Evolutionary conservation across 2,329 filamentous ascomycete species (phyloP), one percentile per base, ranked within the genome.

Genomic region (Trichoderma sp.): DNA sequence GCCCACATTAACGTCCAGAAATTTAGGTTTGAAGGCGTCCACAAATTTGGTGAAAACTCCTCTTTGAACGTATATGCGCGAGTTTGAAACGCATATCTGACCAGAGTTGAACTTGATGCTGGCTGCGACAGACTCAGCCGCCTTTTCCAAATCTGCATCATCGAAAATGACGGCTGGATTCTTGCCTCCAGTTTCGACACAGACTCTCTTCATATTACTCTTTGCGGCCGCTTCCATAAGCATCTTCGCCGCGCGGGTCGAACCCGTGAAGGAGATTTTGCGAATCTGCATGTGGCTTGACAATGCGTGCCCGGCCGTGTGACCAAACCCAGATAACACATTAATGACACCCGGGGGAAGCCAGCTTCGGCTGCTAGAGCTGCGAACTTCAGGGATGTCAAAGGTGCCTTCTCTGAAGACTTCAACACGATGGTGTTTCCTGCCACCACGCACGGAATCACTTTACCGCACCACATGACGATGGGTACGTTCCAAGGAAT

Each of bases 181-280:
- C 81, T 92, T 92, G 74, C 90, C 90, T 56, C 90, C 91, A 4
- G 88, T 87, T 81, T 91, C 90, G 11, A 91, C 84, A 1, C 88
- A 90, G 56, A 91, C 86, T 79, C 89, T 90, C 83, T 91, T 91
- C 79, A 89, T 83, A 67, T 80, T 80, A 14, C 85, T 93, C 0
- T 87, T 84, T 2, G 90, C 87, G 0, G 93, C 92, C 82, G 89
- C 86, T 79, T 91, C 91, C 90, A 94, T 93, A 75, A 94, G 92
- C 77, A 90, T 86, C 33, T 89, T 88, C 2, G 91, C 93, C 0
- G 92, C 93, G 0, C 85, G 86, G 0, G 92, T 93, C 16, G 89
- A 92, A 56, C 93, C 93, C 0, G 93, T 95, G 79, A 95, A 95
- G 0, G 93, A 92, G 72, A 95, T 87, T 85, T 94, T 95, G 80